phyloP scores from a whole-genome alignment of 176 grass and related monocot species.

The Tillandsia leiboldiana region DNA sequence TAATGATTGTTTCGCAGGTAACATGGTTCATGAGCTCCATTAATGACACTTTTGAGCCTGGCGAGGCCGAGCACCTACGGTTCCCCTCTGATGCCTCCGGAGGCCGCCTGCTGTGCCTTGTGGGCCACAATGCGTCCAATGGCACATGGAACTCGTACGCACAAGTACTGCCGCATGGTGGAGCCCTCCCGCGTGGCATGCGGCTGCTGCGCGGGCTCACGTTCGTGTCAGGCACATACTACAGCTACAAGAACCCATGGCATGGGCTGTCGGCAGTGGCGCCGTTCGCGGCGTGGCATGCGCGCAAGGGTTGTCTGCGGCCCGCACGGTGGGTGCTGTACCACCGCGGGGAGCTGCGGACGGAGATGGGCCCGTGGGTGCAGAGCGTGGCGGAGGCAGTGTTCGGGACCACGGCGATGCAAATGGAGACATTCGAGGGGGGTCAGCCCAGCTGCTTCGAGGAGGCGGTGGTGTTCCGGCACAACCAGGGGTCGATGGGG shows the following conservation, averaged over 20 bases:
- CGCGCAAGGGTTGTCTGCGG: neutral
- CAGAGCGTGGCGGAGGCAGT: neutral
- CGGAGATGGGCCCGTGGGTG: neutral
- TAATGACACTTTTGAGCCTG: conserved; percentile 5
- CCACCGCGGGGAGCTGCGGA: neutral
- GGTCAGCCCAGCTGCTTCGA: conserved; percentile 2
- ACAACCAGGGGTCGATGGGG: conserved; percentile 5
- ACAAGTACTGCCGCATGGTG: neutral
- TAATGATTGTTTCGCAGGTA: neutral
- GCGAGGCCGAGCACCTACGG: conserved; percentile 6
- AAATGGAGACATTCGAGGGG: conserved; percentile 1
- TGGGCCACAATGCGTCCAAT: neutral
- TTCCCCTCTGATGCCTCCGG: conserved; percentile 1
- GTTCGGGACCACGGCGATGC: neutral
- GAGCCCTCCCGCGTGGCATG: neutral
- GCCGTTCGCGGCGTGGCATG: conserved; percentile 8
- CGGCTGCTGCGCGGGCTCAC: conserved; percentile 1
- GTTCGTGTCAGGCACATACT: conserved; percentile 9
- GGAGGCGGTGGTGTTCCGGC: conserved; percentile 11
- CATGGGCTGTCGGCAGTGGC: conserved; percentile 3
- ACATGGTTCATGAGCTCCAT: conserved; percentile 20
- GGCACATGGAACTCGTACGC: conserved; percentile 12
- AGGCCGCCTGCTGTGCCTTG: conserved; percentile 7
- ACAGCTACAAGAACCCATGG: neutral
- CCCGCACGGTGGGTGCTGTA: conserved; percentile 11